A percentile compares a stretch with the other conserved stretches of the same genome.
Evolutionary conservation across 371 early-diverging fungal genomes (phyloP).

Genomic region (Mucor circinelloides): DNA sequence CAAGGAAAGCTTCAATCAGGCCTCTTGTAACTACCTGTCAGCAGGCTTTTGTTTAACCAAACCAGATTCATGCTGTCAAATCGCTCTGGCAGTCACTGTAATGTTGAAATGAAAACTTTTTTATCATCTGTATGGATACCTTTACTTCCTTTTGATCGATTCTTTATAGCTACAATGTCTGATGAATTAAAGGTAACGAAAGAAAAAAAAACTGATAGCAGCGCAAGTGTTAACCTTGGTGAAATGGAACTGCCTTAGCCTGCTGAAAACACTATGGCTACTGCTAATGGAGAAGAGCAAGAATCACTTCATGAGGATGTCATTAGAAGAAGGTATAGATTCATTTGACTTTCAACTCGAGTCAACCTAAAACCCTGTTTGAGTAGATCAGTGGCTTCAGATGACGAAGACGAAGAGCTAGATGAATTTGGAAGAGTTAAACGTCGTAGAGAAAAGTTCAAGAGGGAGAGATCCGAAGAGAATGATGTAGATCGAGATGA

Average conservation of each 20-base stretch:
- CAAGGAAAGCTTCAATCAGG: too few species aligned
- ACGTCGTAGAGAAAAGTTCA: conserved; percentile 44
- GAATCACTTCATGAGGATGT: neutral
- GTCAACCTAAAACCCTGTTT: neutral
- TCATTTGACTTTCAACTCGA: neutral
- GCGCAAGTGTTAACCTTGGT: neutral
- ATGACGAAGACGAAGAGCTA: conserved; percentile 44
- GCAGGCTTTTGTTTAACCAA: too few species aligned
- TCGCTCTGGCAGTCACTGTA: neutral
- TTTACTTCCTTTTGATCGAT: neutral
- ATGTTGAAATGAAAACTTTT: neutral
- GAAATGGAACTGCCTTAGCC: neutral
- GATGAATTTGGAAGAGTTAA: conserved; percentile 55
- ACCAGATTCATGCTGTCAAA: neutral
- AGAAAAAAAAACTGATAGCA: neutral
- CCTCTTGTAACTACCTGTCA: too few species aligned
- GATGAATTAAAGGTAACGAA: neutral
- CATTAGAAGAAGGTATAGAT: neutral
- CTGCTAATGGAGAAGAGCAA: neutral
- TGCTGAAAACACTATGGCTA: neutral
- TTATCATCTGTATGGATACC: neutral
- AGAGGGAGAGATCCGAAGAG: conserved; percentile 31
- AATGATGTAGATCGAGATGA: conserved; percentile 88
- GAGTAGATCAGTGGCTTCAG: conserved; percentile 13
- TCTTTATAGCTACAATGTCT: neutral